These are phyloP conservation scores for Aristolochia californica DNA, from an alignment of 164 flowering plant genomes.

Conservation along the genomic window DNA sequence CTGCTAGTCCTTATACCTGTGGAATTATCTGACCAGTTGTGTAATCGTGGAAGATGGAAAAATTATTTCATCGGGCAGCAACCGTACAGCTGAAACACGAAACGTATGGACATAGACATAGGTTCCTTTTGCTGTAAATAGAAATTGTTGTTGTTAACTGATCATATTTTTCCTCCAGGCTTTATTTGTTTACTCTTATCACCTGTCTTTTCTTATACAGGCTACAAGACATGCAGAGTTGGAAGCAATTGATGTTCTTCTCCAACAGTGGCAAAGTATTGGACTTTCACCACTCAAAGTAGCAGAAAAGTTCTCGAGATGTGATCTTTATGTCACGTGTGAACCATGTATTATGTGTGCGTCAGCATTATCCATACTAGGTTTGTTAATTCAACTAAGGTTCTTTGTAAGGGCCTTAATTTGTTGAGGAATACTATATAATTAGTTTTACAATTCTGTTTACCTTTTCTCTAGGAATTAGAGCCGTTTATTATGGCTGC, in stretches of 20 bases:
- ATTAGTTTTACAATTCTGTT: neutral
- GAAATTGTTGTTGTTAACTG: neutral
- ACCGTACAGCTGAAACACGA: constrained; percentile 77
- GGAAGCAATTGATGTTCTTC: constrained; percentile 80
- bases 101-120: constrained; percentile 31
- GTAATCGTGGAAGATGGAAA: constrained; percentile 64
- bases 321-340: constrained; percentile 86
- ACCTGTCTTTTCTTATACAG: constrained; percentile 18
- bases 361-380: constrained; percentile 69
- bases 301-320: constrained; percentile 47
- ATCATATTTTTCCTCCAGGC: neutral
- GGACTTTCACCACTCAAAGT: constrained; percentile 51
- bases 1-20: too few relatives aligned
- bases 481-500: constrained; percentile 84
- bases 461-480: constrained; percentile 35
- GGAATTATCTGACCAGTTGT: constrained; percentile 36
- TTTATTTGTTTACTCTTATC: neutral
- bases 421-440: neutral
- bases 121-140: neutral
- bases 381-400: constrained; percentile 21
- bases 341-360: constrained; percentile 99
- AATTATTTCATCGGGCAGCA: constrained; percentile 72
- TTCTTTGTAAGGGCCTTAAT: neutral
- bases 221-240: constrained; percentile 97
- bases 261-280: constrained; percentile 52